These are phyloP conservation scores for Trichoderma oligosporum DNA, from an alignment of 2,329 filamentous ascomycete species.

Conservation along the genomic window DNA sequence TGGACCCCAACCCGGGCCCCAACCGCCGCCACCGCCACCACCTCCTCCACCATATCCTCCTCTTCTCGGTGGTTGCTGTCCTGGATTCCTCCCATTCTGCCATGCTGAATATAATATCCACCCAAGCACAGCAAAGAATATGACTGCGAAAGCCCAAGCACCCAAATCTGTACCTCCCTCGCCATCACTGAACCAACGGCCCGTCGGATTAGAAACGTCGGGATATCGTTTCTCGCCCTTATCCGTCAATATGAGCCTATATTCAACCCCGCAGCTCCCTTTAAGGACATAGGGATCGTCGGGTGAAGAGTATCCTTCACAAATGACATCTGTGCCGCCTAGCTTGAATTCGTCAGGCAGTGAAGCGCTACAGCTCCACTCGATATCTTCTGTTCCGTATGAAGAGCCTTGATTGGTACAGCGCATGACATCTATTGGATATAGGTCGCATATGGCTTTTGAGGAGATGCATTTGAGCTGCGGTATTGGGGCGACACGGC, in stretches of 20 bases:
- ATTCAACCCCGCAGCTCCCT: slow-evolving; percentile 91
- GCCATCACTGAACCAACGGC: slow-evolving; percentile 33
- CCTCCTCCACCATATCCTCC: slow-evolving; percentile 29
- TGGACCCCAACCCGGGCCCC: slow-evolving; percentile 37
- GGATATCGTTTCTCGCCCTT: slow-evolving; percentile 70
- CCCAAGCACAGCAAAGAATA: slow-evolving; percentile 57
- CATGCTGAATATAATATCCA: slow-evolving; percentile 61
- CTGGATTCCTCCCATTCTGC: slow-evolving; percentile 19
- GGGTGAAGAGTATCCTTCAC: slow-evolving; percentile 76
- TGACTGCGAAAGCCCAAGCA: slow-evolving; percentile 52
- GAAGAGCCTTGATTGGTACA: slow-evolving; percentile 82
- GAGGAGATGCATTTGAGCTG: slow-evolving; percentile 75
- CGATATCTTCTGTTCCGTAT: slow-evolving; percentile 75
- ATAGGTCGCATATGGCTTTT: slow-evolving; percentile 60
- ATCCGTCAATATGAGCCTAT: slow-evolving; percentile 73
- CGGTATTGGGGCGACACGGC: slow-evolving; percentile 71
- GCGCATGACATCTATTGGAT: slow-evolving; percentile 76
- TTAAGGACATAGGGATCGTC: slow-evolving; percentile 85
- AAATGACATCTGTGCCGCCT: slow-evolving; percentile 83
- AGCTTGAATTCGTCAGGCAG: slow-evolving; percentile 63
- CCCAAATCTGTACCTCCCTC: slow-evolving; percentile 33
- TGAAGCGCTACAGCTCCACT: slow-evolving; percentile 78
- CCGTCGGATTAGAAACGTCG: slow-evolving; percentile 40
- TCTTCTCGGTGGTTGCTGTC: slow-evolving; percentile 27
- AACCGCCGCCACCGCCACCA: slow-evolving; percentile 41